Evolutionary conservation across 495 filamentous ascomycete genomes (phyloP), one percentile per base, ranked within the genome.

Genomic region (Trichocladium uniseriatum): DNA sequence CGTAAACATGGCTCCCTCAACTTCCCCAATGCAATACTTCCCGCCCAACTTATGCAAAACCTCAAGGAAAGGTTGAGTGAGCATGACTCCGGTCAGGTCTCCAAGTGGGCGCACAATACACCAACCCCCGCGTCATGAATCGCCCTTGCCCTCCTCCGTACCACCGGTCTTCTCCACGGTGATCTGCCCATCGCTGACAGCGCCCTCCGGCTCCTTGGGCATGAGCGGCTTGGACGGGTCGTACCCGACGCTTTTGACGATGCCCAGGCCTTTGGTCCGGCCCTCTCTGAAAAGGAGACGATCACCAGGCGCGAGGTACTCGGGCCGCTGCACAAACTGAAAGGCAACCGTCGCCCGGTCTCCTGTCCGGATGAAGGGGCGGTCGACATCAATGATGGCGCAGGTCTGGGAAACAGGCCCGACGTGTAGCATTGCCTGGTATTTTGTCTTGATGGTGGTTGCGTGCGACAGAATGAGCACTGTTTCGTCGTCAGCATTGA

Each of bases 401-500:
- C 94, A 97, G 0, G 92, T 98, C 67, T 98, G 92, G 48, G 83
- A 88, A 44, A 98, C 86, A 1, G 92, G 87, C 7, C 92, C 92
- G 16, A 98, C 92, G 58, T 98, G 92, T 18, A 98, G 77, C 92
- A 98, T 98, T 5, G 92, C 94, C 66, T 98, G 92, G 61, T 98
- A 98, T 58, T 90, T 90, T 6, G 87, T 89, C 63, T 94, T 92
- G 66, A 98, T 98, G 38, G 92, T 98, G n/a, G 92, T 98, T 1
- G 92, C 92, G 62, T 98, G 92, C 4, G 84, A 89, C 7, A 98
- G 75, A 52, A 98, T 98, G 6, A 98, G 77, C 3, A 97, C 92
- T 88, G 13, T 2, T 20, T 10, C 0, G 0, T 37, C 19, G 49
- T 58, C 7, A 58, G 50, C 41, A 43, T 15, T 4, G 1, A 14